Evolutionary conservation across 1,139 yeast species (phyloP), one percentile per base, ranked within the genome.

Genomic region (Nakaseomyces bracarensis): DNA sequence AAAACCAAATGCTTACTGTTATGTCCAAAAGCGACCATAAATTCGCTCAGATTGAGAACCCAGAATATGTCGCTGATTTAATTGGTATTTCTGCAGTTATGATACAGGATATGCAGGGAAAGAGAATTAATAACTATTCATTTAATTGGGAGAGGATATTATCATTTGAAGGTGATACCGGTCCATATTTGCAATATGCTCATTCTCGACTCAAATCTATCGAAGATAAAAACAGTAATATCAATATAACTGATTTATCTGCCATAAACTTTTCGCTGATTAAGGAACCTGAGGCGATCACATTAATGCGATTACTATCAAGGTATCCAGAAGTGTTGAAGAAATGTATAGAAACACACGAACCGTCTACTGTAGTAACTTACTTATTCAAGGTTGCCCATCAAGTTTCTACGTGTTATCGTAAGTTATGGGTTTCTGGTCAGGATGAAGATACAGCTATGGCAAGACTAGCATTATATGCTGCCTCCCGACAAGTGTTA

Each of bases 71-170:
- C 61, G 97, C 98, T 46, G 98, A 91, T 63, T 73, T 87, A 58
- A 80, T 93, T 45, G 99, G 98, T 64, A 85, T 91, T 47, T 83
- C 96, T 33, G 97, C 98, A 10, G 95, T 93, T 46, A 89, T 91
- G 96, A 84, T 93, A 59, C 98, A 93, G 71, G 99, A 93, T 66
- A 87, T 91, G 96, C 95, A 86, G 69, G 82, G 96, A 48, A 93
- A 93, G 72, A 83, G 98, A 68, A 77, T 89, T 66, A 87, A 91
- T 72, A 89, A 91, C 69, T 93, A 93, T 69, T 86, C 82, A 57
- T 93, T 93, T 68, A 84, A 87, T 67, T 91, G 98, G 99, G 89
- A 84, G 58, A 84, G 99, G 71, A 91, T 91, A 97, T 75, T 85
- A 40, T 85, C 96, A 5, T 89, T 93, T 54, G 98, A 93, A 72